phyloP scores from a whole-genome alignment of 169 alveolate species.

The Plasmodium knowlesi region DNA sequence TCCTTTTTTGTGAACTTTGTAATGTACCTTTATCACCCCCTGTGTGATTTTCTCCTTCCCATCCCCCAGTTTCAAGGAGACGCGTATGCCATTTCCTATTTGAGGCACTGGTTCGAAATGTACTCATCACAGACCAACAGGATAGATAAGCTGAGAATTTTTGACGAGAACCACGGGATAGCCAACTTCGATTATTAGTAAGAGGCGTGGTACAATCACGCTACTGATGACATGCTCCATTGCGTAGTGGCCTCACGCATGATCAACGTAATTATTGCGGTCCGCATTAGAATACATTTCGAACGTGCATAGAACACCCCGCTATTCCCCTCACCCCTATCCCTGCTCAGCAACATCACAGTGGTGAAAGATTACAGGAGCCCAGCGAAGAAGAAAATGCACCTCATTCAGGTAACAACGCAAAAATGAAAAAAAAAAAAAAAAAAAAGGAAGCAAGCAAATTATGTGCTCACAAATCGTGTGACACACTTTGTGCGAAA shows the following conservation, averaged over 20 bases:
- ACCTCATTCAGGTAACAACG: conserved; percentile 41
- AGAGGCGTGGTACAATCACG: neutral
- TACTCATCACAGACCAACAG: conserved; percentile 31
- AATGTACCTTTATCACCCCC: neutral
- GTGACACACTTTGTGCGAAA: neutral
- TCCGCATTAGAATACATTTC: neutral
- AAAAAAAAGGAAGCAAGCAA: too few relatives aligned
- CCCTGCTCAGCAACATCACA: conserved; percentile 35
- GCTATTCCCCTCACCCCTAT: neutral
- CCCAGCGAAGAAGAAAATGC: conserved; percentile 73
- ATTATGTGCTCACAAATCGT: too few relatives aligned
- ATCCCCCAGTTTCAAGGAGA: conserved; percentile 56
- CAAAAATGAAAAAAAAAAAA: neutral
- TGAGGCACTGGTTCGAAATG: conserved; percentile 70
- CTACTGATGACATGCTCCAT: neutral
- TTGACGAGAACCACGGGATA: conserved; percentile 69
- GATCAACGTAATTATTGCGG: neutral
- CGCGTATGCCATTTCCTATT: conserved; percentile 60
- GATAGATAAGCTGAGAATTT: conserved; percentile 24
- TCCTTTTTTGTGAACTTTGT: neutral
- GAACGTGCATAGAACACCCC: neutral
- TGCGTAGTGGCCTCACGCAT: neutral
- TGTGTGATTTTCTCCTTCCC: neutral
- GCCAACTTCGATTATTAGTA: conserved; percentile 62
- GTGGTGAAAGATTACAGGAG: conserved; percentile 57